Conservation (phyloP, 129 eudicot genomes). For the Flaveria trinervia region DNA sequence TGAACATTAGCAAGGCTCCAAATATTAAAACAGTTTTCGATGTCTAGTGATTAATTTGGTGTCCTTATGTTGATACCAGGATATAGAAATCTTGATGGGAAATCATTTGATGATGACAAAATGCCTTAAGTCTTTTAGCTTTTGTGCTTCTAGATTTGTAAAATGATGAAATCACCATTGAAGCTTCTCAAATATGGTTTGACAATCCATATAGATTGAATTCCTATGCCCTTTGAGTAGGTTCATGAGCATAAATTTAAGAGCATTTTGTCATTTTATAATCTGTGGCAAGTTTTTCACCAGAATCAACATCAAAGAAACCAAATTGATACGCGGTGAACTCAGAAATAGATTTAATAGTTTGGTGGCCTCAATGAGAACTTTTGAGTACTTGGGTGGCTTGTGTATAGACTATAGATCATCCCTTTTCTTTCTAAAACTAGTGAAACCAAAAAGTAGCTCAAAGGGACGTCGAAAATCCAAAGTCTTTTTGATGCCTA, state of each 20-base stretch:
- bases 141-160: background rate
- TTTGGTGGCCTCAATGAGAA: background rate
- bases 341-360: background rate
- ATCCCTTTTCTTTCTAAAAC: background rate
- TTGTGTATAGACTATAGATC: background rate
- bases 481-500: background rate
- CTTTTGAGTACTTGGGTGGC: background rate
- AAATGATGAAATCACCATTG: background rate
- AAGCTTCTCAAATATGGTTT: background rate
- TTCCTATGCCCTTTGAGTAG: background rate
- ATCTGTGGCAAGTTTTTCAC: background rate
- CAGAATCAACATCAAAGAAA: background rate
- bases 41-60: background rate
- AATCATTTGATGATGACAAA: background rate
- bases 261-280: background rate
- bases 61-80: background rate
- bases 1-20: background rate
- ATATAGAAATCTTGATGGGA: background rate
- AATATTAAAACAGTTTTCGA: background rate
- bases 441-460: background rate
- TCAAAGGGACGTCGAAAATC: background rate
- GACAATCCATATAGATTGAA: background rate
- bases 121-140: background rate
- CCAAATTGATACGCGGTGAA: background rate
- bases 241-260: background rate